phyloP scores from a whole-genome alignment of 164 flowering plant species.

The grape (Vitis vinifera) region DNA sequence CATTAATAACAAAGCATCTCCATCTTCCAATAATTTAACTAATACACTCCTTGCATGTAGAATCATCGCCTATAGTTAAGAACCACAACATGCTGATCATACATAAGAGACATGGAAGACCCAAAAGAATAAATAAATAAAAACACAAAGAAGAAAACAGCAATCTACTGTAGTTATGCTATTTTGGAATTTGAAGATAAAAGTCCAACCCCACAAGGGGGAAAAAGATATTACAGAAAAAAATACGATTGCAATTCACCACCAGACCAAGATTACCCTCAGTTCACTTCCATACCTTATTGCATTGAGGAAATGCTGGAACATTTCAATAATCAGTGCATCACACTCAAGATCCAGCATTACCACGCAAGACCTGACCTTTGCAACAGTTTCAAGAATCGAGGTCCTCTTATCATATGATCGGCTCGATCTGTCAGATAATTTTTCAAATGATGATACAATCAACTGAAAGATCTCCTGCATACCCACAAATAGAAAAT shows the following conservation, averaged over 20 bases:
- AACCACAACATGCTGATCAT: too few species aligned
- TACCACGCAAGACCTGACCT: constrained; percentile 68
- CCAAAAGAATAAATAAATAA: too few species aligned
- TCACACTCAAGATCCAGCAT: constrained; percentile 83
- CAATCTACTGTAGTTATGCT: too few species aligned
- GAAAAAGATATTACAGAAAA: background rate
- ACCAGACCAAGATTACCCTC: too few species aligned
- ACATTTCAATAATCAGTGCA: constrained; percentile 58
- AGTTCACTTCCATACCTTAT: constrained; percentile 1
- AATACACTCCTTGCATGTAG: too few species aligned
- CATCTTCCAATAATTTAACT: too few species aligned
- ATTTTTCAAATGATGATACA: constrained; percentile 63
- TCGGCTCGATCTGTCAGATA: constrained; percentile 45
- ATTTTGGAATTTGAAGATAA: too few species aligned
- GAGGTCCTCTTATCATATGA: constrained; percentile 55
- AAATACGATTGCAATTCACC: background rate
- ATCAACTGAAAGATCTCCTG: constrained; percentile 70
- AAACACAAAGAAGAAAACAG: too few species aligned
- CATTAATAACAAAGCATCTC: too few species aligned
- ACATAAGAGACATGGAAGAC: too few species aligned
- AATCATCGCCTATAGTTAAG: too few species aligned
- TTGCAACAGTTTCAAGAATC: constrained; percentile 69
- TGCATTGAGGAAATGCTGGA: constrained; percentile 45
- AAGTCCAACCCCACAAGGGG: too few species aligned
- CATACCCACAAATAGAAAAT: constrained; percentile 2